A percentile compares a stretch with the other conserved stretches of the same genome.
Evolutionary conservation across 352 stramenopile species (phyloP).

Genomic region (Phytophthora macrochlamydospora): DNA sequence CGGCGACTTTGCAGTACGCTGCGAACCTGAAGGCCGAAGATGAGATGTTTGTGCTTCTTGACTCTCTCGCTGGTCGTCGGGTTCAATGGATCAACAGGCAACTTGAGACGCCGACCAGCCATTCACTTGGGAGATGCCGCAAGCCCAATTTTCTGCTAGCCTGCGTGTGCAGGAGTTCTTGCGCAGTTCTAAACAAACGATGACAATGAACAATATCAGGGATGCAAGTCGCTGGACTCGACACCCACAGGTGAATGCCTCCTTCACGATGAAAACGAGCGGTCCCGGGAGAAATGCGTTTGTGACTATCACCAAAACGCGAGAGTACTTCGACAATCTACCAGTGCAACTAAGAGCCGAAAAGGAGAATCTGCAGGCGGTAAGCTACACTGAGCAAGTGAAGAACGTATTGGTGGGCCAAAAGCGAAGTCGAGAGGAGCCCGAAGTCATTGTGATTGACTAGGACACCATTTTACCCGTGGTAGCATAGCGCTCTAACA

Average conservation of each 20-base stretch:
- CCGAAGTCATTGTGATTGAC: constrained; percentile 1
- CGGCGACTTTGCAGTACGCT: background rate
- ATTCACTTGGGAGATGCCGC: constrained; percentile 17
- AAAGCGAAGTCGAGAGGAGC: background rate
- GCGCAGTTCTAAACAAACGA: background rate
- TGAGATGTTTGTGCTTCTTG: constrained; percentile 3
- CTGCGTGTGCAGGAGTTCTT: background rate
- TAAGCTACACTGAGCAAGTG: background rate
- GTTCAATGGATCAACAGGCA: constrained; percentile 13
- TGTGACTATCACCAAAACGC: background rate
- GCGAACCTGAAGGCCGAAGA: background rate
- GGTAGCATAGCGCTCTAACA: too few species aligned
- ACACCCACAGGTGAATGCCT: background rate
- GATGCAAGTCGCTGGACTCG: background rate
- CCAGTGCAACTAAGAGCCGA: background rate
- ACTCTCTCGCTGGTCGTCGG: constrained; percentile 2
- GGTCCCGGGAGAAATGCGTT: background rate
- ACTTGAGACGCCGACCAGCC: constrained; percentile 3
- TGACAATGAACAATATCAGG: background rate
- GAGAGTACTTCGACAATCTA: background rate
- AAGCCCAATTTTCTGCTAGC: constrained; percentile 1
- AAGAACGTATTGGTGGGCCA: background rate
- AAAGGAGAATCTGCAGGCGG: background rate
- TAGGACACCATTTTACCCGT: background rate
- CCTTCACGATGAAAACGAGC: background rate